phyloP scores from a whole-genome alignment of 352 stramenopile species.

The Globisporangium echinulatum region DNA sequence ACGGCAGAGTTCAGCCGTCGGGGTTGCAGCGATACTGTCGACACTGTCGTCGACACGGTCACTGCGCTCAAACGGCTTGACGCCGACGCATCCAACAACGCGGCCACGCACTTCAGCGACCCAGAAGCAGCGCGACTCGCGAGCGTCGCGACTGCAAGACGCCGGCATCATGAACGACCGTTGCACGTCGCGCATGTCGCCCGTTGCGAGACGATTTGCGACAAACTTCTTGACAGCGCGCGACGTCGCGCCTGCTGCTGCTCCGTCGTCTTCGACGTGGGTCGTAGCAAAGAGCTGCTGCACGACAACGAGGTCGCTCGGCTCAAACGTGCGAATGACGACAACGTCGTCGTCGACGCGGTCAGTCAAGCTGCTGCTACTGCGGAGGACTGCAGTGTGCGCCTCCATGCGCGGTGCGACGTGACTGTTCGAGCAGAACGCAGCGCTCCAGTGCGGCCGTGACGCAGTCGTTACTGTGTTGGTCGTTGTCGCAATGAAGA shows the following conservation, averaged over 20 bases:
- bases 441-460: conserved; percentile 22
- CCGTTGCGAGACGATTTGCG: conserved; percentile 37
- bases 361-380: too few species aligned
- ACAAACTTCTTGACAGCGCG: conserved; percentile 70
- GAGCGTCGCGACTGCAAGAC: neutral
- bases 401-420: conserved; percentile 19
- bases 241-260: conserved; percentile 11
- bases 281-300: conserved; percentile 56
- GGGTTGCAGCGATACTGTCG: neutral
- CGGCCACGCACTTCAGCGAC: conserved; percentile 30
- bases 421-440: conserved; percentile 20
- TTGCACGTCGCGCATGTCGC: conserved; percentile 51
- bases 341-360: neutral
- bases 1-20: conserved; percentile 45
- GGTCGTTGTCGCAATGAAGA: conserved; percentile 32
- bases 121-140: conserved; percentile 42
- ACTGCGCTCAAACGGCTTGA: conserved; percentile 25
- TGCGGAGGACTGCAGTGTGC: neutral
- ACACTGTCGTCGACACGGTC: neutral
- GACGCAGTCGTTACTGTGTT: conserved; percentile 11
- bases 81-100: conserved; percentile 51
- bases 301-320: conserved; percentile 30
- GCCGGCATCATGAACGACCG: conserved; percentile 25
- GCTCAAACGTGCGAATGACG: conserved; percentile 48
- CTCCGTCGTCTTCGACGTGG: conserved; percentile 36